A percentile compares a stretch with the other conserved stretches of the same genome.
Conservation (phyloP, 2,329 filamentous ascomycete genomes). For the Alternaria incomplexa region DNA sequence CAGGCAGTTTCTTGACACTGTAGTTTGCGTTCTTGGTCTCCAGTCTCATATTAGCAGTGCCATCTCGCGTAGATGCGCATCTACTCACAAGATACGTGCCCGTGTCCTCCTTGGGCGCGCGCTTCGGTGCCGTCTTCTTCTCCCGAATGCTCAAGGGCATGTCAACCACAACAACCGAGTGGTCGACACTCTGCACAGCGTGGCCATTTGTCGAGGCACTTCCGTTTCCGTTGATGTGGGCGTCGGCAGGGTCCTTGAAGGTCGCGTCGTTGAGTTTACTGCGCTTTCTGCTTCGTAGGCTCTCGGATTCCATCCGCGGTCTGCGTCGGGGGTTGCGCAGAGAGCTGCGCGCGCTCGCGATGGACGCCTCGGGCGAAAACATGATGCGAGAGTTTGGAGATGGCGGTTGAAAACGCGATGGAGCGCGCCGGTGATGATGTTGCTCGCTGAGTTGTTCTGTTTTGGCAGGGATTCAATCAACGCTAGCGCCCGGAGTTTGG, state of each 20-base stretch:
- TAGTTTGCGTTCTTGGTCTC: conserved; percentile 86
- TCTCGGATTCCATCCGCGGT: conserved; percentile 52
- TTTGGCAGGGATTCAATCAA: neutral
- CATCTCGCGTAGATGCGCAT: neutral
- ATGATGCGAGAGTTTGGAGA: conserved; percentile 29
- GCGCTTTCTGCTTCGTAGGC: conserved; percentile 52
- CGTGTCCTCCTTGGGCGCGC: conserved; percentile 70
- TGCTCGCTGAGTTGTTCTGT: conserved; percentile 1
- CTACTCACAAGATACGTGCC: conserved; percentile 67
- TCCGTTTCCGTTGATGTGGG: conserved; percentile 44
- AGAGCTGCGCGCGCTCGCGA: conserved; percentile 46
- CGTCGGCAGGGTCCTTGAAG: conserved; percentile 38
- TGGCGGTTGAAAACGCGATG: conserved; percentile 34
- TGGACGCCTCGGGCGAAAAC: conserved; percentile 49
- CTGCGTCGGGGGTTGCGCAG: conserved; percentile 56
- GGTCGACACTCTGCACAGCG: conserved; percentile 33
- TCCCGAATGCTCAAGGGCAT: conserved; percentile 47
- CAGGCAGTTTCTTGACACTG: conserved; percentile 81
- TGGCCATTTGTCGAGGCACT: conserved; percentile 40
- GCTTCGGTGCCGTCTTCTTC: conserved; percentile 53
- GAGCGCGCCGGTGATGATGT: conserved; percentile 33
- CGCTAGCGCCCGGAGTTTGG: conserved; percentile 2
- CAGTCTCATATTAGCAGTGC: conserved; percentile 8
- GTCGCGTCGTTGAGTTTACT: conserved; percentile 55
- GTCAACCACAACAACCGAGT: conserved; percentile 42